phyloP scores from a whole-genome alignment of 2,329 filamentous ascomycete genomes.

The Venturia oleaginea region DNA sequence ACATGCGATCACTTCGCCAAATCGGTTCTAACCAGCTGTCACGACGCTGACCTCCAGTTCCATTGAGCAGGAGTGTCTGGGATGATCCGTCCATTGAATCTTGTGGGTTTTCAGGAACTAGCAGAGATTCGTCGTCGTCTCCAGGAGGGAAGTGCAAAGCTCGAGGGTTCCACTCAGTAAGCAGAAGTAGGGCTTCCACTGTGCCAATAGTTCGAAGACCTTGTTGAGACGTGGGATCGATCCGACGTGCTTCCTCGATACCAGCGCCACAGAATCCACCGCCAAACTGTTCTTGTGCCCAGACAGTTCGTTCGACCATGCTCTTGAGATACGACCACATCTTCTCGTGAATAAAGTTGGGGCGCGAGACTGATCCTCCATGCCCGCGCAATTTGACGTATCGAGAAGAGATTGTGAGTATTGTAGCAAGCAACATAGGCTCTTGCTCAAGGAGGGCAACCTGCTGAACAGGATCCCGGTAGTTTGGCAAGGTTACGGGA shows the following conservation, averaged over 20 bases:
- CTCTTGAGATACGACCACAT: constrained; percentile 89
- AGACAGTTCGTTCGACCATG: constrained; percentile 92
- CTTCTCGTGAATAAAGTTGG: constrained; percentile 88
- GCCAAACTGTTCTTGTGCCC: constrained; percentile 93
- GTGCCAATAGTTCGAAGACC: constrained; percentile 85
- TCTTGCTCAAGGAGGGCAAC: constrained; percentile 76
- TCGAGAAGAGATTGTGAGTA: constrained; percentile 83
- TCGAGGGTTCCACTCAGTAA: constrained; percentile 95
- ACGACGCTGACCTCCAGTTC: constrained; percentile 58
- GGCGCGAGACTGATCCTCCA: constrained; percentile 60
- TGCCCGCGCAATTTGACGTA: constrained; percentile 70
- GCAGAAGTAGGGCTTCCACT: constrained; percentile 84
- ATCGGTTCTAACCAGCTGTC: constrained; percentile 77
- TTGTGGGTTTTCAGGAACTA: constrained; percentile 60
- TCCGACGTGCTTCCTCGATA: constrained; percentile 56
- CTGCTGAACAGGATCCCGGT: constrained; percentile 72
- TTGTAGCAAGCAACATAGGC: constrained; percentile 82
- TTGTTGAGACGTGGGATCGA: constrained; percentile 46
- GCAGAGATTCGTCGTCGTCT: constrained; percentile 54
- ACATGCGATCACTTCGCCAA: constrained; percentile 87
- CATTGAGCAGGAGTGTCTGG: constrained; percentile 28
- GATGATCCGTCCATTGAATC: constrained; percentile 19
- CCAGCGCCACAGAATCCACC: constrained; percentile 75
- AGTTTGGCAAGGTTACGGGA: constrained; percentile 87
- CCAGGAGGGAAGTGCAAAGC: constrained; percentile 83